Conservation (phyloP, 2,329 filamentous ascomycete genomes). For the Bipolaris victoriae region DNA sequence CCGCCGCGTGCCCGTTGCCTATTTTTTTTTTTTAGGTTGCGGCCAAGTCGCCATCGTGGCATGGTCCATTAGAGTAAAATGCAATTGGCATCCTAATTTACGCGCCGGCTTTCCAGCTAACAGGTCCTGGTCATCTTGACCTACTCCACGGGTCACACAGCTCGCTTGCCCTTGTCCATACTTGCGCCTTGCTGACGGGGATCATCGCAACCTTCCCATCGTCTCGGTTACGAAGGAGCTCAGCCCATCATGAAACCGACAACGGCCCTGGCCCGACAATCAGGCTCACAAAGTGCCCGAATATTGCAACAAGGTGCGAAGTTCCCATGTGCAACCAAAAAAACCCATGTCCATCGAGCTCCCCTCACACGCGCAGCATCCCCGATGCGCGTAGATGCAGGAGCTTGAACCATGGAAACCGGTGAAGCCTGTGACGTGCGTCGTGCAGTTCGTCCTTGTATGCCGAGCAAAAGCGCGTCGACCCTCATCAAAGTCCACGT, state of each 20-base stretch:
- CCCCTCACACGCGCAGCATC: slow-evolving; percentile 3
- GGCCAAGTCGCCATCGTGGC: not conserved
- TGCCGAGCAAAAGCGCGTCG: slow-evolving; percentile 15
- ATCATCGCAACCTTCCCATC: slow-evolving; percentile 16
- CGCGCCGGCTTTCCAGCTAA: slow-evolving; percentile 13
- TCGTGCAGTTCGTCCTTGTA: slow-evolving; percentile 17
- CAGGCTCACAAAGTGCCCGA: slow-evolving; percentile 25
- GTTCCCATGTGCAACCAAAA: slow-evolving; percentile 19
- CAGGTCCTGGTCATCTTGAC: slow-evolving; percentile 8
- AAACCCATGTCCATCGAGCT: slow-evolving; percentile 10
- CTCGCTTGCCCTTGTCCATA: slow-evolving; percentile 15
- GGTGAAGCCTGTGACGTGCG: slow-evolving; percentile 25
- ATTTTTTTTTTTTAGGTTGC: slow-evolving; percentile 3
- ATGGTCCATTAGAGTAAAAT: slow-evolving; percentile 6
- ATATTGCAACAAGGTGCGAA: slow-evolving; percentile 23
- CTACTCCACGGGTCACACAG: slow-evolving; percentile 6
- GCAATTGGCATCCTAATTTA: slow-evolving; percentile 6
- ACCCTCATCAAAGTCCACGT: slow-evolving; percentile 18
- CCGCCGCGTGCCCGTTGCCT: slow-evolving; percentile 9
- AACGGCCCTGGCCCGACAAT: slow-evolving; percentile 25
- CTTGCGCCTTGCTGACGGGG: slow-evolving; percentile 6
- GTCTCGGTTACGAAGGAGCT: slow-evolving; percentile 23
- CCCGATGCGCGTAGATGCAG: slow-evolving; percentile 17
- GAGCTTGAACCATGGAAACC: slow-evolving; percentile 19
- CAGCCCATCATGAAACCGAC: slow-evolving; percentile 19